Base-by-base conservation (phyloP, 306 rosid species). In the Benincasa hispida region DNA sequence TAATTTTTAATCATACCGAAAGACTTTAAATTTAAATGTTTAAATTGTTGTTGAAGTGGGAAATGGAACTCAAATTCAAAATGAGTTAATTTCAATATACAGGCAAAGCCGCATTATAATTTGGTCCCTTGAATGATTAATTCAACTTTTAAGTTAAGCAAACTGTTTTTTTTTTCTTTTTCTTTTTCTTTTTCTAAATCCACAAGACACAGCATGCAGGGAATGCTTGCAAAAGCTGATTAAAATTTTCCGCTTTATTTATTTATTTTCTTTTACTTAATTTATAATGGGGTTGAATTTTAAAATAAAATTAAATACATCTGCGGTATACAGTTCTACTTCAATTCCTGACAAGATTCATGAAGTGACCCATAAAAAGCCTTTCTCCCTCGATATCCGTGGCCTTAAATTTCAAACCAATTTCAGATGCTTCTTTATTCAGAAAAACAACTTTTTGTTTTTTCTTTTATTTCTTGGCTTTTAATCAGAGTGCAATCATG, bases 291-390 rank as follows among this genome's bases (percentile, higher is more conserved):
- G 8, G 18, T 24, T 56, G 61, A 9, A 8, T 3, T 56, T 19
- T 19, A 25, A 19, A 5, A 59, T 30, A 61, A 32, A 39, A 67
- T 39, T 37, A 19, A 66, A 39, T n/a, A 66, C 53, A 32, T 5
- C 34, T 39, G 74, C 10, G 5, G 19, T 39, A 19, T 67, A 67
- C 74, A 19, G 72, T 25, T 65, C 72, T 65, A 61, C 53, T 41
- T 67, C 45, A 67, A 68, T 41, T 68, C 35, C 74, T 68, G 74
- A 68, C 74, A 68, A 13, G 55, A 24, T 68, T 68, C 55, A 42
- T 68, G 54, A 68, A 42, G 74, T 22, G 35, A 42, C 54, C 55
- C 74, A 68, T 42, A 39, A 68, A 66, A 68, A 24, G 55, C 21
- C 5, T 13, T 19, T 37, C n/a, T 67, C 6, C 54, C 55, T 68